Evolutionary conservation across 2,329 filamentous ascomycete species (phyloP).

Genomic region (Fusarium pilosicola): DNA sequence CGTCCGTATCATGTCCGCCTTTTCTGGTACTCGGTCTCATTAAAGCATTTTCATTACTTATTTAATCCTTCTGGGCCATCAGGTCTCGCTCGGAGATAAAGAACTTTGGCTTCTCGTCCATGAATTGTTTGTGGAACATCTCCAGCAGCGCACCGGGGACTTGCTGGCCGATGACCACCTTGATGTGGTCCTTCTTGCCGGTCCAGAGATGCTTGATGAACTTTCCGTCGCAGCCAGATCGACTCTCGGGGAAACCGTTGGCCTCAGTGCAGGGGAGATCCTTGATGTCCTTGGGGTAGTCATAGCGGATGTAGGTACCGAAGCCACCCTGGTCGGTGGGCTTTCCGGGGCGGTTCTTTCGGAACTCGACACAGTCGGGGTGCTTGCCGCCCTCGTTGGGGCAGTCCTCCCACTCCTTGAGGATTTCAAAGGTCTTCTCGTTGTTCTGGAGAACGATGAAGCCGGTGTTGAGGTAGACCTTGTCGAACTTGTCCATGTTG

Average conservation of each 20-base stretch:
- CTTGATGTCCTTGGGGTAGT: conserved; percentile 53
- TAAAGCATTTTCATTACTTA: conserved; percentile 37
- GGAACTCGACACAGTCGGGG: conserved; percentile 53
- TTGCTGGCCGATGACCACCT: conserved; percentile 51
- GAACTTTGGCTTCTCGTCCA: conserved; percentile 48
- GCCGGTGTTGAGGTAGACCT: conserved; percentile 60
- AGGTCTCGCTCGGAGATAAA: conserved; percentile 51
- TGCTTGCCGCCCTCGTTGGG: conserved; percentile 52
- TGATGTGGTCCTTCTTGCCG: conserved; percentile 53
- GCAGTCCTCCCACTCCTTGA: conserved; percentile 59
- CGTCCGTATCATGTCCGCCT: conserved; percentile 32
- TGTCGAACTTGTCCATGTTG: conserved; percentile 54
- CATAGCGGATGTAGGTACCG: conserved; percentile 56
- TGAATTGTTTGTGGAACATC: conserved; percentile 51
- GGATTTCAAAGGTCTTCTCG: conserved; percentile 57
- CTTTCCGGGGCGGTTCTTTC: conserved; percentile 49
- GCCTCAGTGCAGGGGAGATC: conserved; percentile 55
- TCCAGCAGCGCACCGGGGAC: conserved; percentile 50
- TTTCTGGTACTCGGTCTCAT: conserved; percentile 34
- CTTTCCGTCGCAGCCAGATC: conserved; percentile 51
- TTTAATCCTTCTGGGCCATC: conserved; percentile 39
- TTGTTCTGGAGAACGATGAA: conserved; percentile 65
- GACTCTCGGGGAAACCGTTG: conserved; percentile 55
- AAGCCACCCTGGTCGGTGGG: conserved; percentile 58
- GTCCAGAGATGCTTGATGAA: conserved; percentile 58